Conservation (phyloP, 495 filamentous ascomycete genomes). For the Bathelium albidoporum region DNA sequence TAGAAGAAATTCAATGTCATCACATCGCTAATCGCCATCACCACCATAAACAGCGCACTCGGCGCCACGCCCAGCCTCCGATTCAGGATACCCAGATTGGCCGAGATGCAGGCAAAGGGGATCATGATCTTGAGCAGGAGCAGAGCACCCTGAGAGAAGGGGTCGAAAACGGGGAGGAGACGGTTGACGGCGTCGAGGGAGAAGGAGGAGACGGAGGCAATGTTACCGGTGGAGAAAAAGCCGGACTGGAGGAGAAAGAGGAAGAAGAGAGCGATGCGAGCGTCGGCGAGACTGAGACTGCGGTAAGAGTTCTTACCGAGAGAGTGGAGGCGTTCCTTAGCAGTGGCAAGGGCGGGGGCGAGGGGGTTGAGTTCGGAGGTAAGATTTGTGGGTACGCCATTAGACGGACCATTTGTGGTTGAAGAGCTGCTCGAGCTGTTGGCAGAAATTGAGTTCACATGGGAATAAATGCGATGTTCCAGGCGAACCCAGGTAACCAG, state of each 20-base stretch:
- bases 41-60: constrained; percentile 85
- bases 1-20: constrained; percentile 97
- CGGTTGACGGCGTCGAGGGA: constrained; percentile 82
- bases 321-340: constrained; percentile 12
- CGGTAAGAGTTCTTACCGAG: constrained; percentile 43
- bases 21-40: constrained; percentile 85
- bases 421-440: neutral
- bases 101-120: constrained; percentile 86
- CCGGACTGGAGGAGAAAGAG: constrained; percentile 87
- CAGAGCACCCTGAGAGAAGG: constrained; percentile 82
- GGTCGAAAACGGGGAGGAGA: constrained; percentile 88
- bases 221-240: constrained; percentile 96
- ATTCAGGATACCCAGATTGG: constrained; percentile 91
- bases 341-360: constrained; percentile 13
- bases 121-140: constrained; percentile 85
- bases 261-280: constrained; percentile 86
- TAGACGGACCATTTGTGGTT: constrained; percentile 12
- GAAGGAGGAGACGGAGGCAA: constrained; percentile 92
- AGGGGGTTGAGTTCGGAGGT: constrained; percentile 26
- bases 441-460: constrained; percentile 26
- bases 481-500: constrained; percentile 84
- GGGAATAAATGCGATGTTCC: constrained; percentile 67
- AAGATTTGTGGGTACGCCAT: neutral
- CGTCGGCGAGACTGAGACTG: constrained; percentile 65
- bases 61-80: constrained; percentile 67